Percentiles rank a stretch among this genome's conserved stretches.
Conservation (phyloP, 108 stramenopile species). For the Mayamaea pseudoterrestris region DNA sequence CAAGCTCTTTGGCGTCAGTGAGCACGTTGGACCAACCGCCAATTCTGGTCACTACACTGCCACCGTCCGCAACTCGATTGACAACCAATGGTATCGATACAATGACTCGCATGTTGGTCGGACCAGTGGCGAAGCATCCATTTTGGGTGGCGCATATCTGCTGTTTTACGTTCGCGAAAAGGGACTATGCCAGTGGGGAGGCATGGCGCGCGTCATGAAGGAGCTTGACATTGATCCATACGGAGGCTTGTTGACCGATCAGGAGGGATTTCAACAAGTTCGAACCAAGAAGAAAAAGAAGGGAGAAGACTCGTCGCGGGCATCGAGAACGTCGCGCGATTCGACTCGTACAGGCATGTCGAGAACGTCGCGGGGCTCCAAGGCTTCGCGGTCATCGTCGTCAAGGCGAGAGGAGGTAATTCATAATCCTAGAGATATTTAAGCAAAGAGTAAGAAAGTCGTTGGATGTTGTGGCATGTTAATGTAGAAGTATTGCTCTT, state of each 20-base stretch:
- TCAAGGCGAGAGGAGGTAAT: too few species aligned
- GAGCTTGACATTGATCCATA: conserved; percentile 24
- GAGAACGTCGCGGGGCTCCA: too few species aligned
- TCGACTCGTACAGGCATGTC: too few species aligned
- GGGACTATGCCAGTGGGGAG: conserved; percentile 54
- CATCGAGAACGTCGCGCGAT: too few species aligned
- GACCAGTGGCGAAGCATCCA: conserved; percentile 56
- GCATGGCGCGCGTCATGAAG: conserved; percentile 61
- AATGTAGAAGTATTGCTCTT: too few species aligned
- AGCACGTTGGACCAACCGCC: conserved; percentile 65
- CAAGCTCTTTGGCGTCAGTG: conserved; percentile 70
- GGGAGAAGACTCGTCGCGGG: too few species aligned
- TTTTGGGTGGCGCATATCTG: conserved; percentile 73
- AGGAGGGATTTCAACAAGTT: conserved; percentile 37
- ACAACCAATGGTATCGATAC: conserved; percentile 69
- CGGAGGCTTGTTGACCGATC: conserved; percentile 22
- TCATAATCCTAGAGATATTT: too few species aligned
- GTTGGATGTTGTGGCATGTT: too few species aligned
- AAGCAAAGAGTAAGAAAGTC: too few species aligned
- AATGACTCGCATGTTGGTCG: conserved; percentile 70
- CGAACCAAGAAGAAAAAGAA: conserved; percentile 28
- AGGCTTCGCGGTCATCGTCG: too few species aligned
- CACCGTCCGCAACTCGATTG: conserved; percentile 67
- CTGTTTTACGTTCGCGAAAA: conserved; percentile 65
- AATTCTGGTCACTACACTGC: conserved; percentile 82